Evolutionary conservation across 768 basidiomycete genomes (phyloP).

Genomic region (Mycena venus): DNA sequence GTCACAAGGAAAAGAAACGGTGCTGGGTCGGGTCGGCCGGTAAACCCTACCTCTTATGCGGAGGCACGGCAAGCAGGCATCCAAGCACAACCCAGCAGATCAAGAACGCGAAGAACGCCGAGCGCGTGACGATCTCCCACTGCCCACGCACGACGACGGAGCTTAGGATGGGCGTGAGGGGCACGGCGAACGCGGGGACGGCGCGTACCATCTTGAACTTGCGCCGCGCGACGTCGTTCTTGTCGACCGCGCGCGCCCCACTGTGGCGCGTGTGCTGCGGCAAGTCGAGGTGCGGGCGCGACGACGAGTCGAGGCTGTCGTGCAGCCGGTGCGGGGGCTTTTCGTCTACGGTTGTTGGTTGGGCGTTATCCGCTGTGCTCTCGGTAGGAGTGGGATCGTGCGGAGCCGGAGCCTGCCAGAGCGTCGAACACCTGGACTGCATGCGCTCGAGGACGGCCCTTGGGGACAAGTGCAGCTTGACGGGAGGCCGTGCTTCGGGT

Average conservation of each 20-base stretch:
- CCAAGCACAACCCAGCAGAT: slow-evolving; percentile 58
- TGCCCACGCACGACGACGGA: slow-evolving; percentile 83
- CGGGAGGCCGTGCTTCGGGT: slow-evolving; percentile 35
- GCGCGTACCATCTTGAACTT: slow-evolving; percentile 60
- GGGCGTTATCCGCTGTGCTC: not conserved
- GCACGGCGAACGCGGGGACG: slow-evolving; percentile 80
- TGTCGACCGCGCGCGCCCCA: slow-evolving; percentile 27
- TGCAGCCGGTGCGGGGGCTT: slow-evolving; percentile 27
- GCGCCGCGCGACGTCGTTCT: slow-evolving; percentile 42
- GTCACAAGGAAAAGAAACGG: not conserved
- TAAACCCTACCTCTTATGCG: slow-evolving; percentile 9
- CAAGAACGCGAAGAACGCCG: slow-evolving; percentile 62
- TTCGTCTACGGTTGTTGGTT: not conserved
- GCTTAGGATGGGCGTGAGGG: slow-evolving; percentile 77
- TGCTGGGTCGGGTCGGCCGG: too few species aligned
- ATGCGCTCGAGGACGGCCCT: slow-evolving; percentile 54
- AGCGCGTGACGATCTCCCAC: slow-evolving; percentile 86
- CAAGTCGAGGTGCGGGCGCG: slow-evolving; percentile 15
- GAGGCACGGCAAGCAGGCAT: slow-evolving; percentile 57
- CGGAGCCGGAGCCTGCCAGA: not conserved
- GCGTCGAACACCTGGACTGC: slow-evolving; percentile 56
- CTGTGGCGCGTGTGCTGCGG: slow-evolving; percentile 23
- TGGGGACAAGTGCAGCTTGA: slow-evolving; percentile 39
- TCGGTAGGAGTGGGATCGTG: not conserved
- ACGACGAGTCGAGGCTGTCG: slow-evolving; percentile 20